Base-by-base conservation (phyloP, 192 early-diverging fungal species). In the Jimgerdemannia flammicorona region DNA sequence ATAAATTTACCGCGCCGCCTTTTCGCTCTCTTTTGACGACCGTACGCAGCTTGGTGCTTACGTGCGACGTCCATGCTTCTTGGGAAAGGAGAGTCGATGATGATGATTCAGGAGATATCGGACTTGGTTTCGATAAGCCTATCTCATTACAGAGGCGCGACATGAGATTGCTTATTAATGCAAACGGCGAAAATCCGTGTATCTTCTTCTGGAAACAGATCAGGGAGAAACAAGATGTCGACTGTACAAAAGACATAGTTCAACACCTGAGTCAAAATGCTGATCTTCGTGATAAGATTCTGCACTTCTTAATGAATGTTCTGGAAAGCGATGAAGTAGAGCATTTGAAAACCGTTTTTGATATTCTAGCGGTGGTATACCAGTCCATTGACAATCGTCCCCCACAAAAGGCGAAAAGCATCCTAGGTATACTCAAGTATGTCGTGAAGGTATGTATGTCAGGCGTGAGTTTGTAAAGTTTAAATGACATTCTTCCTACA, bases 1-100 rank as follows among this genome's bases (percentile, higher is more conserved):
- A 85, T 71, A 85, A 85, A 74, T 85, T 85, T 71, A 82, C 84
- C 2, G 77, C 80, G 29, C 84, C 84, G 3, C 69, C 81, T 4
- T 85, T 85, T 68, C 71, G 79, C 39, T 78, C 78, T 49, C 63
- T 85, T 18, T 40, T 85, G 64, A 41, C 76, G 3, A 77, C 84
- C 3, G 29, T 85, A 3, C 78, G 78, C 64, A 78, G 75, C 19
- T 40, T 83, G 6, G 18, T 85, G 18, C 66, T 43, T 9, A 59
- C 74, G 17, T 85, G 84, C 66, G 81, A 83, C 40, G 67, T 80
- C 3, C 4, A 42, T 4, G 72, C 64, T 17, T 42, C 75, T 79
- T 3, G 71, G 72, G n/a, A 75, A 81, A 63, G 17, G 39, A 69
- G 67, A 2, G 67, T 18, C 39, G 41, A 40, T 72, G 44, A 39